Evolutionary conservation across 495 filamentous ascomycete species (phyloP), one percentile per base, ranked within the genome.

Genomic region (Corynascus novoguineensis): DNA sequence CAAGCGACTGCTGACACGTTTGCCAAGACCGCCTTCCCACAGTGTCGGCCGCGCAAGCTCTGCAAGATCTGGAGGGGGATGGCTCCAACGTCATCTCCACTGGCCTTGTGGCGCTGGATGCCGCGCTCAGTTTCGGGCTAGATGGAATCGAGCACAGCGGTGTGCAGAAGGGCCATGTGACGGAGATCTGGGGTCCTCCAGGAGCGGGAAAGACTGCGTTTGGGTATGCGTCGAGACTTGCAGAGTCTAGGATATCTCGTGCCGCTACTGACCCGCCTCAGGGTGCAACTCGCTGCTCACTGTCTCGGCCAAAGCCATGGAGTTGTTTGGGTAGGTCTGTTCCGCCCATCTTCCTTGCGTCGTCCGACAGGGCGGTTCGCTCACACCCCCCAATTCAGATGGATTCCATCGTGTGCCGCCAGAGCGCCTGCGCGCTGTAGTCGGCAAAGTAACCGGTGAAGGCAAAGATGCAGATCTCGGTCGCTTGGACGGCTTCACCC

Each of bases 281-380:
- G 87, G 29, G 75, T 92, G 61, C 90, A 86, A 66, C 73, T 86
- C 29, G 77, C 84, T 37, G 78, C 80, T n/a, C 81, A 79, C 64
- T 81, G 83, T 51, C 73, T 96, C 19, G 61, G 72, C 38, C 76
- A 76, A 47, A 83, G 86, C 34, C 69, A 78, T 19, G 74, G 78
- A 41, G 90, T 95, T 10, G 78, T 92, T 28, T 97, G 92, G 92
- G 84, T 95, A 73, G 90, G 90, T 93, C 72, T 67, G 83, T 79
- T 64, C 45, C 45, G 24, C 50, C 32, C 46, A 35, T 21, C 29
- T 53, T 58, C 37, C 57, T 41, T 21, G 28, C 55, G 42, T 60
- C 53, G 6, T 31, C 57, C 19, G 12, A 2, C 34, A 11, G 17
- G 24, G 17, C 14, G 0, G 29, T 53, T 55, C 38, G 58, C 54